Evolutionary conservation across 1,284 basidiomycete species (phyloP), one percentile per base, ranked within the genome.

Genomic region (Melampsora occidentalis): DNA sequence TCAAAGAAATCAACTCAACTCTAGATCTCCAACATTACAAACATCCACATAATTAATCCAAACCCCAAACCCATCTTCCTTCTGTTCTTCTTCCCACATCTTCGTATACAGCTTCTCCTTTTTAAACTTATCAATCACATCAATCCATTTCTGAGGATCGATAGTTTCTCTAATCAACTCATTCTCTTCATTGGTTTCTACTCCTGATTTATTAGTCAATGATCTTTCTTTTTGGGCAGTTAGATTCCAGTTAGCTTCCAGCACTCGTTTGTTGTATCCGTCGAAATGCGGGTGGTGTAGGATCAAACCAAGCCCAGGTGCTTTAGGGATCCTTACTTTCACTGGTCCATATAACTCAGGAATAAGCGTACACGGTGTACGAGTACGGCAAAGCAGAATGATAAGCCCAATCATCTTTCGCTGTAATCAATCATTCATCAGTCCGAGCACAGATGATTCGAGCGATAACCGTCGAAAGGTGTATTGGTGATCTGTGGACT

Each of bases 401-500:
- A 96, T 86, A 49, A 90, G 87, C 0, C 91, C 89, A 84, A 98
- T 93, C 97, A 99, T 99, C 85, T 99, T 99, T 71, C 97, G 90
- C 94, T 97, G 82, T 4, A 69, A 20, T 31, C 6, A 20, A 28
- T 22, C 18, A 18, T 14, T 10, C 33, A 39, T 59, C 18, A 20
- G 49, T 16, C 7, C 14, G 9, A 35, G 12, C 0, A 33, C 3
- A 22, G 62, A 57, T 6, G 2, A 25, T 4, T 62, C 22, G 31
- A 46, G 31, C 25, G 28, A 25, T 42, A 51, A 5, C 65, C n/a
- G 16, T 64, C 80, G 77, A 83, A 83, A 31, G 69, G 25, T 73
- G 61, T 67, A 25, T 25, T 66, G 78, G 68, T 76, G 79, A 64
- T 76, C 42, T 1, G 25, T 25, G 5, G 0, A 81, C 84, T 79